These are phyloP conservation scores for Neurospora tetraspora DNA, from an alignment of 495 filamentous ascomycete genomes.

Conservation along the genomic window DNA sequence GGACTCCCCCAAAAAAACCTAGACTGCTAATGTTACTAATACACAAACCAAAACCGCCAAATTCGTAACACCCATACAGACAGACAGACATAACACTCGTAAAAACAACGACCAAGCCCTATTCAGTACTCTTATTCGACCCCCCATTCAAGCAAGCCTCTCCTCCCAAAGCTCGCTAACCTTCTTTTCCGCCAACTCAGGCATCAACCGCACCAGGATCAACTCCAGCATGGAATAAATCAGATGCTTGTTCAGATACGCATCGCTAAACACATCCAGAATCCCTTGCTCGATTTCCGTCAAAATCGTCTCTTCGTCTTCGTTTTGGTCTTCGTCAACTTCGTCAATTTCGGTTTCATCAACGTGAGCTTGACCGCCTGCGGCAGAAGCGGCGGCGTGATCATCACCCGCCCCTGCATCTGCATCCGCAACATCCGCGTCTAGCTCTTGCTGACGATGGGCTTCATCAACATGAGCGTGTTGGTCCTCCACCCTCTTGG, in stretches of 20 bases:
- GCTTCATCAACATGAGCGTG: neutral
- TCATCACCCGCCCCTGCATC: neutral
- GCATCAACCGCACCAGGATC: conserved; percentile 65
- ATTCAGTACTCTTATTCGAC: neutral
- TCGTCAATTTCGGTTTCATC: neutral
- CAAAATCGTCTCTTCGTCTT: conserved; percentile 29
- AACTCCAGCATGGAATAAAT: conserved; percentile 70
- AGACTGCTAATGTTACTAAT: neutral
- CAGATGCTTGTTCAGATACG: conserved; percentile 85
- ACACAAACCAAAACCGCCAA: neutral
- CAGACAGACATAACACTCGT: neutral
- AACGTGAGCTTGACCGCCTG: neutral
- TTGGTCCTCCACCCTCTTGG: neutral
- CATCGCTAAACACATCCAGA: conserved; percentile 66
- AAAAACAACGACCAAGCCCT: neutral
- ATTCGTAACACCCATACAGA: neutral
- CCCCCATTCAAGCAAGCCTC: conserved; percentile 41
- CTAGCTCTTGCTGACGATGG: neutral
- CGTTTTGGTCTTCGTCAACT: conserved; percentile 4
- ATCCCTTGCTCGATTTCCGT: conserved; percentile 43
- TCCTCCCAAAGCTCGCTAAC: conserved; percentile 63
- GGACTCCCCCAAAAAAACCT: neutral
- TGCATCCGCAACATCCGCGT: neutral
- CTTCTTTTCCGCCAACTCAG: conserved; percentile 70
- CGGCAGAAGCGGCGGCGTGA: neutral